These are phyloP conservation scores for Kwoniella dendrophila DNA, from an alignment of 768 basidiomycete species.

Conservation along the genomic window DNA sequence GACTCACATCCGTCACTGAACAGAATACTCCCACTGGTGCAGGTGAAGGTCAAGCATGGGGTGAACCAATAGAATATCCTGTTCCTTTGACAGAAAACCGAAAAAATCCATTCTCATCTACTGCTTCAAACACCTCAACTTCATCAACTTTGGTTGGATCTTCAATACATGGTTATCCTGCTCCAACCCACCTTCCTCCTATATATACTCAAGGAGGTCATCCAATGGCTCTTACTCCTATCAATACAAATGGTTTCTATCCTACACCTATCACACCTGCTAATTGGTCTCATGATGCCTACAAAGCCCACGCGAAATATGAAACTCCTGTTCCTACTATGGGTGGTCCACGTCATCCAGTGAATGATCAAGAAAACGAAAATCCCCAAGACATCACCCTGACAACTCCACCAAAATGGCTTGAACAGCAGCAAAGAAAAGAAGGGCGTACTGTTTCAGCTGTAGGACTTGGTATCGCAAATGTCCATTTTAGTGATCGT, in stretches of 20 bases:
- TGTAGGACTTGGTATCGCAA: constrained; percentile 49
- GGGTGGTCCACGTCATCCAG: neutral
- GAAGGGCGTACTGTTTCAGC: constrained; percentile 20
- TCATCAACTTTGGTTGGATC: constrained; percentile 20
- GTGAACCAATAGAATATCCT: constrained; percentile 14
- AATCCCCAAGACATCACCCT: constrained; percentile 37
- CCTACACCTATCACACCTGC: constrained; percentile 36
- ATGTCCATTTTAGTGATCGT: constrained; percentile 39
- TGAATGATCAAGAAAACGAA: constrained; percentile 20
- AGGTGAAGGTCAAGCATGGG: constrained; percentile 13
- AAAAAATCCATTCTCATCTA: constrained; percentile 29
- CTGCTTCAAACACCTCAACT: constrained; percentile 22
- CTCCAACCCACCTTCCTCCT: constrained; percentile 4
- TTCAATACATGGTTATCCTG: constrained; percentile 8
- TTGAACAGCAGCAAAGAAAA: constrained; percentile 7
- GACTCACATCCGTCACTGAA: neutral
- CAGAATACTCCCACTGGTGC: neutral
- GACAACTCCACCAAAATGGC: constrained; percentile 32
- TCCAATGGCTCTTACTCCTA: constrained; percentile 23
- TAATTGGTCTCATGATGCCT: constrained; percentile 19
- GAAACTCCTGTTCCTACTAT: constrained; percentile 5
- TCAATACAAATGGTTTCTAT: constrained; percentile 27
- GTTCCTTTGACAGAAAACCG: constrained; percentile 2
- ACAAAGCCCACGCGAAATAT: constrained; percentile 16
- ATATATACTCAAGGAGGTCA: constrained; percentile 5